phyloP scores from a whole-genome alignment of 2,329 filamentous ascomycete genomes.

The Aspergillus sp. region DNA sequence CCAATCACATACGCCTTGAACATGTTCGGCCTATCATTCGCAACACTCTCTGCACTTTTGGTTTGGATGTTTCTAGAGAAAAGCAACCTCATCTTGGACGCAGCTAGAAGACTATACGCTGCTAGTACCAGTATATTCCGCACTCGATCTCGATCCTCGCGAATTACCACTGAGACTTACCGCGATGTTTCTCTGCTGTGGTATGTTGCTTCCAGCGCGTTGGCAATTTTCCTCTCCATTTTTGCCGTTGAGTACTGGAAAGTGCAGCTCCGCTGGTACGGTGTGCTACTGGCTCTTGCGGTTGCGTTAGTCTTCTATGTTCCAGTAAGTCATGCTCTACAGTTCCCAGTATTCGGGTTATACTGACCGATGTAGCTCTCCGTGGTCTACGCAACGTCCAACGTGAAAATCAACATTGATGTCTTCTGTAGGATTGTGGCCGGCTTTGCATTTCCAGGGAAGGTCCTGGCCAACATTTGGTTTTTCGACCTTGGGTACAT shows the following conservation, averaged over 20 bases:
- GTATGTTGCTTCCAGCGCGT: conserved; percentile 10
- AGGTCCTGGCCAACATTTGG: conserved; percentile 24
- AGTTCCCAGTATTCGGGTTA: neutral
- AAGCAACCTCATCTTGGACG: conserved; percentile 7
- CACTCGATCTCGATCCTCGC: neutral
- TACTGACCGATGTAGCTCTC: conserved; percentile 11
- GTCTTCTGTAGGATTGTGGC: conserved; percentile 22
- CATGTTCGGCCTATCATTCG: conserved; percentile 54
- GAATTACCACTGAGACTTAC: neutral
- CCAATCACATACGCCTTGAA: conserved; percentile 21
- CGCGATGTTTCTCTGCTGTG: conserved; percentile 17
- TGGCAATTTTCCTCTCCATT: conserved; percentile 18
- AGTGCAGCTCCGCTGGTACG: conserved; percentile 20
- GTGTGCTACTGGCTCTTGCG: conserved; percentile 16
- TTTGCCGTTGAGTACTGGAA: conserved; percentile 21
- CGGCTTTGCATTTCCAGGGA: conserved; percentile 24
- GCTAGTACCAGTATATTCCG: neutral
- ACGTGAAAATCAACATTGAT: conserved; percentile 23
- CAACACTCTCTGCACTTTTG: conserved; percentile 51
- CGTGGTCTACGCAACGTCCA: conserved; percentile 19
- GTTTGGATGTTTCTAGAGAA: conserved; percentile 20
- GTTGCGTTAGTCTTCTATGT: conserved; percentile 18
- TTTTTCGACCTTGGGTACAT: conserved; percentile 24
- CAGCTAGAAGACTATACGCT: neutral
- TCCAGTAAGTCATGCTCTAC: conserved; percentile 9